These are phyloP conservation scores for Cephaloascus albidus DNA, from an alignment of 805 yeast genomes.

Conservation along the genomic window DNA sequence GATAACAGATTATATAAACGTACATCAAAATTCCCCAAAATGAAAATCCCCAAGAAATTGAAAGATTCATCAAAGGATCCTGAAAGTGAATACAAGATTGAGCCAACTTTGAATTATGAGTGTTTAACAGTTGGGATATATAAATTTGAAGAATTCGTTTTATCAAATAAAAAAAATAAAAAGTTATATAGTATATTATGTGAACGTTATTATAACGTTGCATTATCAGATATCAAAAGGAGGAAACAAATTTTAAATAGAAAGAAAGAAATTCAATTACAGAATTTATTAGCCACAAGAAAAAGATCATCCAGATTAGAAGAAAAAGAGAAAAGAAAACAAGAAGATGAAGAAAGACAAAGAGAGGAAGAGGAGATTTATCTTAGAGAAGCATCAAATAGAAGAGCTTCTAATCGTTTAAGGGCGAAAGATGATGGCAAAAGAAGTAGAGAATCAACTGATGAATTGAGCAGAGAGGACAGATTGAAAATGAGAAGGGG, in stretches of 20 bases:
- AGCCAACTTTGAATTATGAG: conserved; percentile 28
- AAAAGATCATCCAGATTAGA: conserved; percentile 69
- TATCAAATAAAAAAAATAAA: conserved; percentile 16
- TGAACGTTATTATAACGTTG: conserved; percentile 20
- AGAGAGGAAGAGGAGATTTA: conserved; percentile 36
- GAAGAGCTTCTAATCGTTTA: conserved; percentile 31
- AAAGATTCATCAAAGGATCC: conserved; percentile 16
- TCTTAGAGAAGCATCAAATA: conserved; percentile 31
- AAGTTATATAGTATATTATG: conserved; percentile 18
- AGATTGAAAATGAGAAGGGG: conserved; percentile 24
- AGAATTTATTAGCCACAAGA: conserved; percentile 53
- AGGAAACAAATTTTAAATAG: conserved; percentile 45
- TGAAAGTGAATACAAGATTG: conserved; percentile 11
- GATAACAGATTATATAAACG: conserved; percentile 42
- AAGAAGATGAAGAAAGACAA: conserved; percentile 42
- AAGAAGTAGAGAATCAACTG: conserved; percentile 1
- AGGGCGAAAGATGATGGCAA: conserved; percentile 19
- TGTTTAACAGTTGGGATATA: conserved; percentile 35
- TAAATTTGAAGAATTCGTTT: conserved; percentile 25
- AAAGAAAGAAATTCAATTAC: conserved; percentile 56
- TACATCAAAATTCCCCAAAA: conserved; percentile 16
- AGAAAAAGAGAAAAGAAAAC: conserved; percentile 42
- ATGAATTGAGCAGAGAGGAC: conserved; percentile 14
- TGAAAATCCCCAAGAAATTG: conserved; percentile 22
- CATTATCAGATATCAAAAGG: conserved; percentile 39